Base-by-base conservation (phyloP, 805 yeast genomes). In the Candida quercuum region DNA sequence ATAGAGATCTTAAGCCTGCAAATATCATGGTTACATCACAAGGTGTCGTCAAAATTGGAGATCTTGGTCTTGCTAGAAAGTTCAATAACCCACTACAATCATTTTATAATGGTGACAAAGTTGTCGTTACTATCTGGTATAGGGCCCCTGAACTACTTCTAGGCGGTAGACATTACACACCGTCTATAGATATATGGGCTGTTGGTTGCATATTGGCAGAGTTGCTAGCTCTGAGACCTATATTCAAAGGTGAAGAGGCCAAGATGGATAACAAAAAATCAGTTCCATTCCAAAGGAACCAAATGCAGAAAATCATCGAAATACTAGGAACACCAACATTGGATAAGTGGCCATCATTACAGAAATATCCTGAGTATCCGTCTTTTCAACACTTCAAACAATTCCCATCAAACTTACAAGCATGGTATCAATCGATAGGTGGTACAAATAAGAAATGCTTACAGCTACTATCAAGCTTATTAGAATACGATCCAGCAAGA, bases 211-310 rank as follows among this genome's bases (percentile, higher is more conserved):
- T 89, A 4, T 66, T 91, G 48, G 98, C 96, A 0, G 99, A 93
- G 56, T 64, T 93, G 36, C 66, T 93, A 12, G 86, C 95, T 1
- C 62, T 93, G 23, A 66, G 96, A 49, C 99, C 99, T 0, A 81
- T 93, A 9, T 93, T 93, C 65, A 93, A 93, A 59, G 99, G 99
- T 37, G 99, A 93, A 61, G 99, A 93, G 56, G 93, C 95, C 12
- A 91, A 91, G 51, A 84, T 91, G 74, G 98, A 89, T 57, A 85
- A 84, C 48, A 91, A 88, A 54, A 89, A 91, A 54, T 82, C 79
- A 39, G 89, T 91, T 5, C 97, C 98, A 3, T 93, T 93, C 60
- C 99, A 93, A 60, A 79, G 83, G 40, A 89, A 86, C 56, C 99
- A 93, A 63, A 72, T 91, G 56, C 83, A 85, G 51, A 88, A 87